Evolutionary conservation across 306 rosid genomes (phyloP).

Genomic region (Cucurbita moschata): DNA sequence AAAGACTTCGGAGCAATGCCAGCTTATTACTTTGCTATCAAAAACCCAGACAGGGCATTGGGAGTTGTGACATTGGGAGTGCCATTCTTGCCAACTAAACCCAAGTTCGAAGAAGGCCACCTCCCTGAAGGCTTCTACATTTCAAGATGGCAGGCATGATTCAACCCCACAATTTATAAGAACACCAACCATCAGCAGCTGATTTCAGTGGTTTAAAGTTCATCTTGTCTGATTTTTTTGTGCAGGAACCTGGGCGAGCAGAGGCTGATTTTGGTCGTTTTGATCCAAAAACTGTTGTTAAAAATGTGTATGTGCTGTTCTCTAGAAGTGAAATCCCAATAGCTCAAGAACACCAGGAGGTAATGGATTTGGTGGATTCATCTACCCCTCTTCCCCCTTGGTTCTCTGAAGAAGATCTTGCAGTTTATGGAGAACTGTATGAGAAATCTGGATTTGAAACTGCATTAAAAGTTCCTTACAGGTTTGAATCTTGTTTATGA

Average conservation of each 20-base stretch:
- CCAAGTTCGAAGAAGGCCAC: not conserved
- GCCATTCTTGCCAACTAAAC: slow-evolving; percentile 42
- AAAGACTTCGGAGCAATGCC: slow-evolving; percentile 63
- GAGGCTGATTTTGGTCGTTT: slow-evolving; percentile 78
- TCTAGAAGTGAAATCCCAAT: slow-evolving; percentile 58
- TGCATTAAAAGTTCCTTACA: slow-evolving; percentile 59
- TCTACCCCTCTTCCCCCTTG: slow-evolving; percentile 64
- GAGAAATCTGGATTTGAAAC: slow-evolving; percentile 67
- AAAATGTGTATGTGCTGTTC: slow-evolving; percentile 64
- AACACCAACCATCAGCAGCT: no score
- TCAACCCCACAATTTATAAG: no score
- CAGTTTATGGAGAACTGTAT: slow-evolving; percentile 43
- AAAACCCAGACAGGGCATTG: slow-evolving; percentile 52
- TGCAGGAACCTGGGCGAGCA: slow-evolving; percentile 63
- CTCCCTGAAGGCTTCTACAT: slow-evolving; percentile 75
- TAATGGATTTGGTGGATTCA: slow-evolving; percentile 72
- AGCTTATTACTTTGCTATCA: slow-evolving; percentile 35
- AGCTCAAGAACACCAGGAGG: slow-evolving; percentile 61
- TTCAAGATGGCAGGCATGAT: slow-evolving; percentile 43
- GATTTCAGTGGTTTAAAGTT: not conserved
- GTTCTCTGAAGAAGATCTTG: slow-evolving; percentile 67
- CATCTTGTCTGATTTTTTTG: not conserved
- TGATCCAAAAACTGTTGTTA: slow-evolving; percentile 48
- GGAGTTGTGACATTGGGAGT: slow-evolving; percentile 63
- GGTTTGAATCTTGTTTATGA: slow-evolving; percentile 11